Conservation (phyloP, 176 grass and related monocot species). For the Aegilops umbellulata region DNA sequence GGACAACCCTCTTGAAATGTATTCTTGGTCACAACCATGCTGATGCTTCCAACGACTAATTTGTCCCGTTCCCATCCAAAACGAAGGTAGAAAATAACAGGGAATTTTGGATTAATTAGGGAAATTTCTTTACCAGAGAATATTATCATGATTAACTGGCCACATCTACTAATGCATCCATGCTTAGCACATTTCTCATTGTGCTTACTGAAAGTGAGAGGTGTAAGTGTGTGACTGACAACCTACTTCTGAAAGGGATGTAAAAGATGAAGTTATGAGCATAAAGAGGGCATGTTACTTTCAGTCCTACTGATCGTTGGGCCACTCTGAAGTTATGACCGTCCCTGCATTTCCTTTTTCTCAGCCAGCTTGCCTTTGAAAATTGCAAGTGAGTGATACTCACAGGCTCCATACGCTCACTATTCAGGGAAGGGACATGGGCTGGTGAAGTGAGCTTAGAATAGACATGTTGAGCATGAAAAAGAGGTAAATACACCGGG, state of each 20-base stretch:
- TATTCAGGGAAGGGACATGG: background rate
- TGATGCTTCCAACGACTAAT: background rate
- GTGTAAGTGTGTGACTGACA: background rate
- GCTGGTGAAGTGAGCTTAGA: background rate
- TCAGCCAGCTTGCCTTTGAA: background rate
- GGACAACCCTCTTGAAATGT: background rate
- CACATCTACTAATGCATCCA: background rate
- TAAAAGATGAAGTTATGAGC: background rate
- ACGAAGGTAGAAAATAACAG: background rate
- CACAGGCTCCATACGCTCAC: background rate
- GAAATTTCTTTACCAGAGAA: background rate
- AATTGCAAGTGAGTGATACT: conserved; percentile 4
- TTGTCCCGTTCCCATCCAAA: background rate
- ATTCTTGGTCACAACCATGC: background rate
- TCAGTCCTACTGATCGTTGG: background rate
- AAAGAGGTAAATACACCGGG: too few species aligned
- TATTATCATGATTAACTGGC: background rate
- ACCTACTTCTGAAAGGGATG: conserved; percentile 28
- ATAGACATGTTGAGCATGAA: too few species aligned
- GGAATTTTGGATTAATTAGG: background rate
- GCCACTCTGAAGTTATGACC: background rate
- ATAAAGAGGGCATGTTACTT: background rate
- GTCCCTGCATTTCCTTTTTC: background rate
- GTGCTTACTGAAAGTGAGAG: background rate
- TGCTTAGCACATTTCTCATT: background rate